These are phyloP conservation scores for Roridomyces roridus DNA, from an alignment of 768 basidiomycete genomes.

Conservation along the genomic window DNA sequence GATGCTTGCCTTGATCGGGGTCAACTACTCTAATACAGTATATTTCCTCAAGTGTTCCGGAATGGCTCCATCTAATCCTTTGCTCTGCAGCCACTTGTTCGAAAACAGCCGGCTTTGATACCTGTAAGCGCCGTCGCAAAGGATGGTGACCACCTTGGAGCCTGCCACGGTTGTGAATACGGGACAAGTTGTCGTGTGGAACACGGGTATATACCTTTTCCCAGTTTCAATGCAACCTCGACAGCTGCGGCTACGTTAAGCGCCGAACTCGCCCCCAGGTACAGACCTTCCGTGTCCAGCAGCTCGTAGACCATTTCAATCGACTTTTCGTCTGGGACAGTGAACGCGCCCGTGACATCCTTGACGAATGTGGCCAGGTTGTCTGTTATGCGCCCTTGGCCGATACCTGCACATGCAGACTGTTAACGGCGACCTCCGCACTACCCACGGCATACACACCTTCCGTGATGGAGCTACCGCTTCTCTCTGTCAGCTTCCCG, in stretches of 20 bases:
- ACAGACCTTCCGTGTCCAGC: constrained; percentile 90
- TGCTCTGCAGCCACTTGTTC: constrained; percentile 86
- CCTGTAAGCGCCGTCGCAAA: constrained; percentile 96
- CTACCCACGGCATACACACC: constrained; percentile 50
- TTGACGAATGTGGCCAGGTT: constrained; percentile 87
- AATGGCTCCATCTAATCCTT: constrained; percentile 78
- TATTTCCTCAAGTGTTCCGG: constrained; percentile 90
- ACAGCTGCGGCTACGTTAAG: constrained; percentile 94
- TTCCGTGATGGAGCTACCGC: constrained; percentile 92
- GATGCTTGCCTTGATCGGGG: no score
- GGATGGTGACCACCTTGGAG: constrained; percentile 83
- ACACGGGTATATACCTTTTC: constrained; percentile 61
- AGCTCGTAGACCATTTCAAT: constrained; percentile 95
- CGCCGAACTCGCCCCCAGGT: constrained; percentile 93
- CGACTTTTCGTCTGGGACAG: constrained; percentile 86
- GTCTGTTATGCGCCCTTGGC: constrained; percentile 93
- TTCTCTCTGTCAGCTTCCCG: constrained; percentile 75
- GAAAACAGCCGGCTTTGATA: constrained; percentile 98
- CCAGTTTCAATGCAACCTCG: constrained; percentile 84
- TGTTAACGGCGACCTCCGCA: background rate
- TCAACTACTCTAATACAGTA: constrained; percentile 73
- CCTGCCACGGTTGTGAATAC: constrained; percentile 47
- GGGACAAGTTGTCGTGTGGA: background rate
- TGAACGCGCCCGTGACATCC: constrained; percentile 81
- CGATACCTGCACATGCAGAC: constrained; percentile 73